These are phyloP conservation scores for Penicillium sp. DNA, from an alignment of 2,329 filamentous ascomycete species.

Conservation along the genomic window DNA sequence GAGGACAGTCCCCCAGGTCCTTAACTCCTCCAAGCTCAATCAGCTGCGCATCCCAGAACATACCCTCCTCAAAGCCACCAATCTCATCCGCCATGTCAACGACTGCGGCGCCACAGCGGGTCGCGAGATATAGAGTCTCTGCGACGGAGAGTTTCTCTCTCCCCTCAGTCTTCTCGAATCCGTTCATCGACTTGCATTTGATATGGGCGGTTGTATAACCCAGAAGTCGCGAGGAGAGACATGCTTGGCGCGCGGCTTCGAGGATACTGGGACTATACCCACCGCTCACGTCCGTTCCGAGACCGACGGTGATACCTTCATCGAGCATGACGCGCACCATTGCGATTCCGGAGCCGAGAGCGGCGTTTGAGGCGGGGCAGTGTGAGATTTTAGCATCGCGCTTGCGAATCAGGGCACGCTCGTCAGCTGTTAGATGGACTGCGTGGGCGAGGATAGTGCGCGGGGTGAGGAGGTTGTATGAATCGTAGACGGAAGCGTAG, in stretches of 20 bases:
- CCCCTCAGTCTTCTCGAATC: conserved; percentile 31
- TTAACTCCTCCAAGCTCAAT: conserved; percentile 57
- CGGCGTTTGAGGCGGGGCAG: conserved; percentile 75
- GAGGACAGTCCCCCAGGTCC: conserved; percentile 17
- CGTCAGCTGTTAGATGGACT: conserved; percentile 66
- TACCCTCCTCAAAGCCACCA: conserved; percentile 79
- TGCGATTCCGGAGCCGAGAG: conserved; percentile 73
- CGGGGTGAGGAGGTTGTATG: conserved; percentile 61
- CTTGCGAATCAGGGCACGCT: conserved; percentile 60
- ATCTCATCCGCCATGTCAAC: conserved; percentile 68
- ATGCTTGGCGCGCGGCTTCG: conserved; percentile 75
- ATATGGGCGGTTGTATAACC: conserved; percentile 41
- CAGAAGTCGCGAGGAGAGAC: conserved; percentile 69
- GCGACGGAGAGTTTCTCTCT: conserved; percentile 70
- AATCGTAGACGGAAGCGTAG: conserved; percentile 79
- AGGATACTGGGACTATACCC: conserved; percentile 80
- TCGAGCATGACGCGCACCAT: conserved; percentile 70
- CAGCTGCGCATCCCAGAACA: conserved; percentile 87
- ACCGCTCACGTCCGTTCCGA: conserved; percentile 88
- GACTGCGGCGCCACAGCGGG: conserved; percentile 77
- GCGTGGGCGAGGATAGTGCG: conserved; percentile 82
- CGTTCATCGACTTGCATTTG: conserved; percentile 28
- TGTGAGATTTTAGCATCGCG: conserved; percentile 68
- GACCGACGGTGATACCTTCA: conserved; percentile 69
- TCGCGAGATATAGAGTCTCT: conserved; percentile 81